phyloP scores from a whole-genome alignment of 352 stramenopile genomes.

The Phytophthora syringae region DNA sequence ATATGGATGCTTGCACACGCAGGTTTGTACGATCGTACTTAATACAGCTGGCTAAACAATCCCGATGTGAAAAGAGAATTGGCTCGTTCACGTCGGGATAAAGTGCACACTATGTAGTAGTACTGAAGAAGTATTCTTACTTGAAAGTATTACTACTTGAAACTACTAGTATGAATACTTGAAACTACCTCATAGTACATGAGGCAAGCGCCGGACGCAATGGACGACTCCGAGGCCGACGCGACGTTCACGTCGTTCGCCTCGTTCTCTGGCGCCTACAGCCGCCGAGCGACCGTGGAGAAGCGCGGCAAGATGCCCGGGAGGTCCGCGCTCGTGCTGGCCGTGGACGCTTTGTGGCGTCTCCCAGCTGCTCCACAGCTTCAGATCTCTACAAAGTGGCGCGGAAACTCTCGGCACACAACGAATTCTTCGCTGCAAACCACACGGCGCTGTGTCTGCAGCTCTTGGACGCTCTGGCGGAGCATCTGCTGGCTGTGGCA shows the following conservation, averaged over 20 bases:
- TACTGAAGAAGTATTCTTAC: too few relatives aligned
- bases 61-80: too few relatives aligned
- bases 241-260: conserved; percentile 46
- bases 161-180: too few relatives aligned
- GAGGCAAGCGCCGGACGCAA: conserved; percentile 31
- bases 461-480: conserved; percentile 65
- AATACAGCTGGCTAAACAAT: too few relatives aligned
- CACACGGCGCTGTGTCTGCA: conserved; percentile 53
- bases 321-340: conserved; percentile 41
- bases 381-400: conserved; percentile 52
- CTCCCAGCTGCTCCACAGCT: conserved; percentile 38
- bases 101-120: too few relatives aligned
- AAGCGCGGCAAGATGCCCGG: conserved; percentile 29
- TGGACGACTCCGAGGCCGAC: conserved; percentile 56
- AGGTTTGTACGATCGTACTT: too few relatives aligned
- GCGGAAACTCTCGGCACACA: conserved; percentile 46
- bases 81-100: too few relatives aligned
- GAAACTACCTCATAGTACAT: too few relatives aligned
- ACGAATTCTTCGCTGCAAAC: conserved; percentile 52
- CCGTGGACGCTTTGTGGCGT: conserved; percentile 48
- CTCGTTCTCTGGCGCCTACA: conserved; percentile 25
- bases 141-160: too few relatives aligned
- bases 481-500: conserved; percentile 48
- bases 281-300: conserved; percentile 13
- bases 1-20: too few relatives aligned